Base-by-base conservation (phyloP, 805 yeast species). In the Suhomyces faveliae region DNA sequence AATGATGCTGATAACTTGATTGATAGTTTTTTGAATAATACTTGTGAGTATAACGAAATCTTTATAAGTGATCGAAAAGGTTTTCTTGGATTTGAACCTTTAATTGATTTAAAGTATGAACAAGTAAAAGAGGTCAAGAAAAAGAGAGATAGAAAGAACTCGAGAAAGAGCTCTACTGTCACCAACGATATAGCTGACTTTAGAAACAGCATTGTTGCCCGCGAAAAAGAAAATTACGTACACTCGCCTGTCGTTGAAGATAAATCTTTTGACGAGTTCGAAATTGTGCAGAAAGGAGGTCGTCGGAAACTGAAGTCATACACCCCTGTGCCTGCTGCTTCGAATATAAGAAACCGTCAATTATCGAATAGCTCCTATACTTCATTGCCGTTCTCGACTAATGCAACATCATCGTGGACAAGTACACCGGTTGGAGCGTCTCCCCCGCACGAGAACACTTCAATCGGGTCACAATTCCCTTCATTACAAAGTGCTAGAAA, bases 11-110 rank as follows among this genome's bases (percentile, higher is more conserved):
- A 50, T 22, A n/a, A 15, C 1, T 48, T 62, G 20, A 35, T 67
- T 10, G 39, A 46, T 6, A 40, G 50, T 3, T 73, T 69, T 42
- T 35, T 68, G 8, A 47, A 42, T 12, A 51, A 64, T 37, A 33
- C 53, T 2, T 35, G 39, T 1, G 46, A 12, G 2, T 69, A 56
- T 50, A 70, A 71, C 44, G 68, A 65, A 35, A 45, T 50, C 2
- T 71, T 67, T 42, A 64, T 72, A 61, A 63, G 67, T 46, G 70
- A 70, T 45, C 48, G 58, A 11, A 63, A 61, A 43, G 75, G 75
- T 0, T 66, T 47, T 41, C 21, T 45, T 40, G 57, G 63, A 5
- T 73, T 73, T 52, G 68, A 61, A 25, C 75, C 75, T 2, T 52
- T 70, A 22, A 46, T 71, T 24, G 78, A 73, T 51, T 50, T 61